Base-by-base conservation (phyloP, 441 rosid genomes). In the Euphorbia corollata region DNA sequence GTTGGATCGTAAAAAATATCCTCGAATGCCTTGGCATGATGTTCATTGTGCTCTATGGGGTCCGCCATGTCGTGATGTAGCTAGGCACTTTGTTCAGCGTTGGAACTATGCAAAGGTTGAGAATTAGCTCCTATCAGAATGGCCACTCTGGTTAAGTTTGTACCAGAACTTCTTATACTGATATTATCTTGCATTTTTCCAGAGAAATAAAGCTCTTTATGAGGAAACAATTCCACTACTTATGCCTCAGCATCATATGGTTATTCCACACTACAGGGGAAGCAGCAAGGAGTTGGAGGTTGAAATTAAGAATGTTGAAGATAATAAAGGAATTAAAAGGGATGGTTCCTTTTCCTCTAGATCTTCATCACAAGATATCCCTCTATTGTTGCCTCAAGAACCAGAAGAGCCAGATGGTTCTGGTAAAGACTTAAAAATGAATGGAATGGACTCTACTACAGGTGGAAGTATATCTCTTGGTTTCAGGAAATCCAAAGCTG, bases 1-100 rank as follows among this genome's bases (percentile, higher is more conserved):
- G 75, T 64, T 95, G 81, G 91, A 95, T 80, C 98, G 98, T 65
- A 80, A 50, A 74, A 88, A 82, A 77, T 86, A 86, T 82, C 99
- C 98, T 62, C 88, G 98, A 67, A 92, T 95, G 99, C 98, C 99
- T 75, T 95, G 99, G 97, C 98, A 95, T 83, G 99, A 95, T 65
- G 96, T 95, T 63, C 99, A 95, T 67, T 95, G 98, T 88, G 98
- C 99, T 60, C 85, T 95, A 12, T 88, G 95, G 99, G 99, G 99
- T 24, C 96, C 99, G 20, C 93, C 99, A 71, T 95, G 99, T 74
- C 95, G 88, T 24, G 99, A 95, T 71, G 81, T 84, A 50, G 98
- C 99, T 43, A 85, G 99, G 72, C 99, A 95, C 79, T 95, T 95
- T 74, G 98, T 95, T 73, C 98, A 95, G 76, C 94, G 99, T 23